These are phyloP conservation scores for Gentiana dahurica DNA, from an alignment of 257 asterid genomes.

Conservation along the genomic window DNA sequence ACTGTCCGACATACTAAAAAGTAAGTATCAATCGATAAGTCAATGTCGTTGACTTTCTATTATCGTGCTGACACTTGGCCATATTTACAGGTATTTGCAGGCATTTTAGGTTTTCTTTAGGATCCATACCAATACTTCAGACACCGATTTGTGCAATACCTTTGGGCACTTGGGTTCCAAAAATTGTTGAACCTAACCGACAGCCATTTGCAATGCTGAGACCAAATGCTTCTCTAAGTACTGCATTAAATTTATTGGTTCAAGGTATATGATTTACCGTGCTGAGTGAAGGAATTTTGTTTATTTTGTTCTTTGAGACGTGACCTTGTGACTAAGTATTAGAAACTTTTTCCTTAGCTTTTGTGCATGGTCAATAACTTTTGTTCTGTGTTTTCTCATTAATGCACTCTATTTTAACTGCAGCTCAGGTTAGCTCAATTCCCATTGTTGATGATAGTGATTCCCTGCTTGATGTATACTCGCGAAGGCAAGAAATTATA, in stretches of 20 bases:
- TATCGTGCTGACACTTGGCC: constrained; percentile 13
- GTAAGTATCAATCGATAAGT: constrained; percentile 20
- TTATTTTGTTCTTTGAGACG: not conserved
- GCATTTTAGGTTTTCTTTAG: constrained; percentile 63
- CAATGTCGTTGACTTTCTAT: not conserved
- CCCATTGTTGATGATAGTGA: constrained; percentile 84
- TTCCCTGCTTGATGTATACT: constrained; percentile 76
- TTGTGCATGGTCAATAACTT: no score
- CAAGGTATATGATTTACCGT: constrained; percentile 48
- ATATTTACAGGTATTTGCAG: constrained; percentile 64
- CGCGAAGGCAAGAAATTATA: constrained; percentile 56
- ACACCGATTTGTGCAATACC: constrained; percentile 54
- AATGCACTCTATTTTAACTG: constrained; percentile 9
- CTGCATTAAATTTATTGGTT: constrained; percentile 61
- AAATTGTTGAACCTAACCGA: constrained; percentile 57
- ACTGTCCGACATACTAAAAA: constrained; percentile 69
- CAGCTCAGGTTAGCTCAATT: constrained; percentile 85
- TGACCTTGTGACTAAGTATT: not conserved
- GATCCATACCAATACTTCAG: constrained; percentile 62
- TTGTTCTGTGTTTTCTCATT: not conserved
- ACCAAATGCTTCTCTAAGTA: constrained; percentile 67
- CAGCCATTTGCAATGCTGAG: constrained; percentile 75
- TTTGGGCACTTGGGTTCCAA: constrained; percentile 85
- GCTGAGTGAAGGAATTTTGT: not conserved
- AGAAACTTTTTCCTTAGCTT: no score